Base-by-base conservation (phyloP, 805 yeast species). In the Nadsonia fulvescens region DNA sequence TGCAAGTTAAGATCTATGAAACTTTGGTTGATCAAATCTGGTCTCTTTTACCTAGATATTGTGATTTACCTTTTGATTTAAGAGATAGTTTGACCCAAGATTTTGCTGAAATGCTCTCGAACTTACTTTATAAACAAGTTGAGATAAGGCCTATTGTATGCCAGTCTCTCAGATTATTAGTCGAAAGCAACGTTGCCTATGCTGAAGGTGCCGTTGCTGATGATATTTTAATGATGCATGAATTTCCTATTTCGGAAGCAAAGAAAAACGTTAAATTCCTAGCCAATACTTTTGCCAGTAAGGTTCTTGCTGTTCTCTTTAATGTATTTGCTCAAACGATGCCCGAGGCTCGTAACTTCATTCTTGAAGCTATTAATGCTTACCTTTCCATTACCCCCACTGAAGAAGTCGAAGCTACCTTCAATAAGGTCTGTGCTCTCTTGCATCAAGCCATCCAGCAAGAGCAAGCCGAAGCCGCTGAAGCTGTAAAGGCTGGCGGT, bases 1-100 rank as follows among this genome's bases (percentile, higher is more conserved):
- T 77, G 33, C 76, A 79, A 45, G 49, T 55, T 31, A 89, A 81
- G 51, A 68, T 89, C 27, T 76, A 78, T 44, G 64, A 70, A 39
- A 86, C 98, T 2, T 67, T 89, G 23, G 58, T 78, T 21, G 93
- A 78, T 44, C 99, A 89, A 58, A 61, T 83, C 17, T 82, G 95
- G 95, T 70, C 91, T 1, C 57, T 83, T 35, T 57, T 89, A 34
- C 93, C 96, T 10, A 75, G 71, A 38, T 89, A 82, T 49, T 74
- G 89, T 44, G 89, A 77, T 44, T 59, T 83, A 39, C 93, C 96
- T 17, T 56, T 54, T 14, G 98, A 89, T 51, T 56, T 81, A 37
- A 47, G 44, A 12, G 40, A 44, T 6, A 54, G 78, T 0, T 81
- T 86, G 44, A 65, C 67, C 29, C 79, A 73, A 44, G 64, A 61